Conservation (phyloP, 2,329 filamentous ascomycete species). For the Colletotrichum lupini region DNA sequence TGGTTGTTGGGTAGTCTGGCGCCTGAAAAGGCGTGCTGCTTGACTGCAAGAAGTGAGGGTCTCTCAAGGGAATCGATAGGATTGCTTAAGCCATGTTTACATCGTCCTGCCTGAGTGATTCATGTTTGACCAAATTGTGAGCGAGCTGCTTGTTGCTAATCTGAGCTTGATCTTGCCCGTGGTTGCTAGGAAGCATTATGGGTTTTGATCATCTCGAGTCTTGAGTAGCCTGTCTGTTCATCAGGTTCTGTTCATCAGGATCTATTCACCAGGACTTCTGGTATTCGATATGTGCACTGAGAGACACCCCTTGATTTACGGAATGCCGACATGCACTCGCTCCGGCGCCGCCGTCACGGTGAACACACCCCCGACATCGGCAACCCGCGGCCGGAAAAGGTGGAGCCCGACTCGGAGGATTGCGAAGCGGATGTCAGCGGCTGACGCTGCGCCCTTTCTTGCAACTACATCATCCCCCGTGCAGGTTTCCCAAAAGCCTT, state of each 20-base stretch:
- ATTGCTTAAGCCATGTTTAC: no score
- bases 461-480: background rate
- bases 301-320: background rate
- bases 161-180: no score
- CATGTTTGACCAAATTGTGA: no score
- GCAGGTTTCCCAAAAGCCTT: background rate
- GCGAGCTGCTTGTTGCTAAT: no score
- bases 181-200: no score
- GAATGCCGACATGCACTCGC: background rate
- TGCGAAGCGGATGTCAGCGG: background rate
- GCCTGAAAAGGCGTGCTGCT: no score
- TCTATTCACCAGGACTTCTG: background rate
- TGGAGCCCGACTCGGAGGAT: conserved; percentile 6
- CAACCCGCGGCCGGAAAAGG: conserved; percentile 5
- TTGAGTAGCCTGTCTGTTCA: no score
- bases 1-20: no score
- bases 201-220: no score
- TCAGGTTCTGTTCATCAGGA: background rate
- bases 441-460: background rate
- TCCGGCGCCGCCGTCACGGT: background rate
- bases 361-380: conserved; percentile 18
- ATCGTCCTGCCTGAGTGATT: no score
- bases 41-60: no score
- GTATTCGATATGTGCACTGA: background rate
- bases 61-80: no score